phyloP scores from a whole-genome alignment of 805 yeast genomes.

The Candida oleophila region DNA sequence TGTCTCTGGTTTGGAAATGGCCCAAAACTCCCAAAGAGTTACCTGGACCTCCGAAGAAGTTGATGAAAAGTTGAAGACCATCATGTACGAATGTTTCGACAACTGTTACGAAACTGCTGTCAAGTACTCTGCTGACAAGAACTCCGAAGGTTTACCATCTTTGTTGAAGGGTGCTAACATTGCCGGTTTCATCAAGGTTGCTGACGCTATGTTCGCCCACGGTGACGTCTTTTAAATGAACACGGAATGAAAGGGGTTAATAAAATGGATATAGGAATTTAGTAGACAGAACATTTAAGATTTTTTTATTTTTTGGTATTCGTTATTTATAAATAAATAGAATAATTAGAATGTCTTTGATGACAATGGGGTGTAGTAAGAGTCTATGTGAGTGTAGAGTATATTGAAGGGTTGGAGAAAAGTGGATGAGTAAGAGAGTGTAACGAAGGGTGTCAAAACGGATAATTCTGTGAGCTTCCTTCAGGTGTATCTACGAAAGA shows the following conservation, averaged over 20 bases:
- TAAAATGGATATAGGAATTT: background rate
- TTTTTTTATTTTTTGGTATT: background rate
- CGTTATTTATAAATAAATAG: background rate
- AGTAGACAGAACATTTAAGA: background rate
- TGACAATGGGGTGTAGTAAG: too few species aligned
- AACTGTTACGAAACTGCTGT: constrained; percentile 88
- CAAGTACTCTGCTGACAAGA: constrained; percentile 71
- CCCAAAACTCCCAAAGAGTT: constrained; percentile 95
- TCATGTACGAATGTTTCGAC: constrained; percentile 91
- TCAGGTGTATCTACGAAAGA: too few species aligned
- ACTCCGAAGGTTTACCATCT: constrained; percentile 70
- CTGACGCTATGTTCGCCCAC: constrained; percentile 96
- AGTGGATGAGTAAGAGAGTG: too few species aligned
- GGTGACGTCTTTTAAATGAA: constrained; percentile 65
- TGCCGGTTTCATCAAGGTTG: constrained; percentile 98
- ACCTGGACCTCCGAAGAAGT: constrained; percentile 92
- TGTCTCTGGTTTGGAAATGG: constrained; percentile 98
- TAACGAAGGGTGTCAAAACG: too few species aligned
- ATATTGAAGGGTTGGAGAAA: too few species aligned
- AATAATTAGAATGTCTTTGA: background rate
- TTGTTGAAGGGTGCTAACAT: constrained; percentile 98
- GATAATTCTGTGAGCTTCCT: too few species aligned
- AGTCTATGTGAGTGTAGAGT: too few species aligned
- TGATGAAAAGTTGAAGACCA: constrained; percentile 83
- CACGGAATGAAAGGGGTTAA: background rate